A percentile compares a stretch with the other conserved stretches of the same genome.
Conservation (phyloP, 305 asterid genomes). For the Withania somnifera region DNA sequence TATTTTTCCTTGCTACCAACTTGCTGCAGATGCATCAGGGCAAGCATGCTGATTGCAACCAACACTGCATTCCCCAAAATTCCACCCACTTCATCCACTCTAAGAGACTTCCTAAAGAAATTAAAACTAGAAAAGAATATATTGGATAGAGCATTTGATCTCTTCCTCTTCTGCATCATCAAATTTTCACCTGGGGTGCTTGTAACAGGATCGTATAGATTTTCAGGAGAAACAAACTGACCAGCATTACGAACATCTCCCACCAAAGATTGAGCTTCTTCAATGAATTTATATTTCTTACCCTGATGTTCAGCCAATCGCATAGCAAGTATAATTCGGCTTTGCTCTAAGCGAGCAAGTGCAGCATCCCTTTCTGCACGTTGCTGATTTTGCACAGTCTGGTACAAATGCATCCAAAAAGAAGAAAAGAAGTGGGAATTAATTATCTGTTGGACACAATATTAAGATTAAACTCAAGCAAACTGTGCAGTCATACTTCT, state of each 20-base stretch:
- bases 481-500: neutral
- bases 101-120: constrained; percentile 51
- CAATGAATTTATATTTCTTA: constrained; percentile 80
- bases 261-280: constrained; percentile 82
- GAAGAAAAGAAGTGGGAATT: neutral
- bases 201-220: constrained; percentile 27
- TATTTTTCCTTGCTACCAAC: constrained; percentile 36
- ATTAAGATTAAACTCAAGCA: neutral
- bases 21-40: constrained; percentile 65
- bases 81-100: constrained; percentile 60
- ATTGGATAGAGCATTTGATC: constrained; percentile 30
- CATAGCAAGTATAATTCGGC: constrained; percentile 80
- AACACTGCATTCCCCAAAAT: constrained; percentile 79
- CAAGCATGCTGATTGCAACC: constrained; percentile 78
- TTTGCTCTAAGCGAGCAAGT: constrained; percentile 78
- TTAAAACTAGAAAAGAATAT: constrained; percentile 38
- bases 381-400: constrained; percentile 78
- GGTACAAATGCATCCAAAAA: constrained; percentile 10
- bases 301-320: constrained; percentile 89
- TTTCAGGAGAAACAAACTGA: constrained; percentile 45
- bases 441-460: neutral
- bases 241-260: constrained; percentile 64
- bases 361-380: constrained; percentile 81
- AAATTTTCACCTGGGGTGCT: constrained; percentile 25
- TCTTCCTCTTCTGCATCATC: constrained; percentile 20